Evolutionary conservation across 2,329 filamentous ascomycete genomes (phyloP).

Genomic region (Coccinonectria pachysandricola): DNA sequence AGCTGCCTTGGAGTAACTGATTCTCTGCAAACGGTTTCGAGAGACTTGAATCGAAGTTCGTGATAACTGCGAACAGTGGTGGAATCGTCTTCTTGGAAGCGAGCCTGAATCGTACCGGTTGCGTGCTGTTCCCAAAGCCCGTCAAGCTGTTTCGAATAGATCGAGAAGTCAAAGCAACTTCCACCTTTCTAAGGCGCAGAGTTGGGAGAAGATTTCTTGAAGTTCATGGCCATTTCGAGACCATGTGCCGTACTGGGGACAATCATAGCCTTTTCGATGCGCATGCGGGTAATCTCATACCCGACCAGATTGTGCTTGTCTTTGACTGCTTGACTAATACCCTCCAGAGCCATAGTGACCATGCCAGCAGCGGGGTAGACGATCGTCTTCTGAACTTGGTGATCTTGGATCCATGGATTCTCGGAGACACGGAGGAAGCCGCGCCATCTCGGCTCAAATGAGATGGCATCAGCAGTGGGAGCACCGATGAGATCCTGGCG

Average conservation of each 20-base stretch:
- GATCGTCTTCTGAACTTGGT: constrained; percentile 38
- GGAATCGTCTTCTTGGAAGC: constrained; percentile 14
- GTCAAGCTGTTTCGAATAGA: constrained; percentile 35
- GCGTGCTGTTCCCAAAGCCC: constrained; percentile 35
- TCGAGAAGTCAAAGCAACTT: constrained; percentile 28
- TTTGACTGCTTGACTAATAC: constrained; percentile 29
- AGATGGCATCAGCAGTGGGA: constrained; percentile 32
- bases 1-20: constrained; percentile 33
- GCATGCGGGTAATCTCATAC: constrained; percentile 35
- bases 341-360: constrained; percentile 39
- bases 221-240: constrained; percentile 39
- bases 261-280: constrained; percentile 40
- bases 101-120: constrained; percentile 21
- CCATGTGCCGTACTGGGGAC: constrained; percentile 36
- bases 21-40: constrained; percentile 22
- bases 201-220: constrained; percentile 21
- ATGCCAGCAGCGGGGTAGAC: constrained; percentile 43
- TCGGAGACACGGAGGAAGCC: constrained; percentile 38
- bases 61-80: constrained; percentile 11
- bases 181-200: background rate
- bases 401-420: constrained; percentile 42
- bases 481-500: constrained; percentile 42
- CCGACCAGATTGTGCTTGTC: constrained; percentile 18
- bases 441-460: constrained; percentile 37
- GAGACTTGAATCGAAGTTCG: constrained; percentile 11